Evolutionary conservation across 805 yeast genomes (phyloP).

Genomic region (Citeromyces nyonsensis): DNA sequence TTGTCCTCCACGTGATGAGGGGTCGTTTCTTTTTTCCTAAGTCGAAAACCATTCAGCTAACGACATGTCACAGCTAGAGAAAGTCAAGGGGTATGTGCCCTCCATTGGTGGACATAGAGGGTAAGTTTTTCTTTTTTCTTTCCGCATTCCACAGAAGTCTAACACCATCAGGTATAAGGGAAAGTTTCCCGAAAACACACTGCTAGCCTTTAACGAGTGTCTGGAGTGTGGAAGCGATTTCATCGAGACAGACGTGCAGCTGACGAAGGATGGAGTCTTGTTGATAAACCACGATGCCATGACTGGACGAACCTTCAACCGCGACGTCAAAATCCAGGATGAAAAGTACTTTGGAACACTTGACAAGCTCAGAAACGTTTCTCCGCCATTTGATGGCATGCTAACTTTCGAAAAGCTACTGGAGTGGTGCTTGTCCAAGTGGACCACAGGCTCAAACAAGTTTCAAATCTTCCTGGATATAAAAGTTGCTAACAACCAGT

Average conservation of each 20-base stretch:
- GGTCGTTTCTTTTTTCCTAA: no score
- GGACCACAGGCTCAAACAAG: slow-evolving; percentile 9
- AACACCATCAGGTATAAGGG: no score
- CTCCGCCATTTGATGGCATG: slow-evolving; percentile 15
- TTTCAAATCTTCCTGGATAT: slow-evolving; percentile 23
- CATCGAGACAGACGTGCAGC: slow-evolving; percentile 14
- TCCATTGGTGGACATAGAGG: no score
- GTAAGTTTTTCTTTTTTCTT: no score
- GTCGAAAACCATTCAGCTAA: no score
- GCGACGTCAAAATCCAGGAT: slow-evolving; percentile 10
- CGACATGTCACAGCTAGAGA: no score
- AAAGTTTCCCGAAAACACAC: no score
- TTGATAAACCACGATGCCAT: slow-evolving; percentile 18
- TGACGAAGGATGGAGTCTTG: slow-evolving; percentile 15
- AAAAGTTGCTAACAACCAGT: slow-evolving; percentile 15
- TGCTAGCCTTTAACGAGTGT: slow-evolving; percentile 3
- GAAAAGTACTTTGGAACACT: slow-evolving; percentile 12
- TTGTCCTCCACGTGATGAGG: no score
- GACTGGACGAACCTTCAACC: slow-evolving; percentile 16
- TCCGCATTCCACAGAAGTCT: no score
- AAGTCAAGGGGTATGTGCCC: no score
- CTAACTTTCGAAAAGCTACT: slow-evolving; percentile 15
- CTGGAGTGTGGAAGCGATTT: neutral
- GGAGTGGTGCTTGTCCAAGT: slow-evolving; percentile 21
- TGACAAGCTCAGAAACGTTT: slow-evolving; percentile 11